Percentiles rank a stretch among this genome's conserved stretches.
Evolutionary conservation across 2,329 filamentous ascomycete genomes (phyloP).

Genomic region (Thielaviopsis musarum): DNA sequence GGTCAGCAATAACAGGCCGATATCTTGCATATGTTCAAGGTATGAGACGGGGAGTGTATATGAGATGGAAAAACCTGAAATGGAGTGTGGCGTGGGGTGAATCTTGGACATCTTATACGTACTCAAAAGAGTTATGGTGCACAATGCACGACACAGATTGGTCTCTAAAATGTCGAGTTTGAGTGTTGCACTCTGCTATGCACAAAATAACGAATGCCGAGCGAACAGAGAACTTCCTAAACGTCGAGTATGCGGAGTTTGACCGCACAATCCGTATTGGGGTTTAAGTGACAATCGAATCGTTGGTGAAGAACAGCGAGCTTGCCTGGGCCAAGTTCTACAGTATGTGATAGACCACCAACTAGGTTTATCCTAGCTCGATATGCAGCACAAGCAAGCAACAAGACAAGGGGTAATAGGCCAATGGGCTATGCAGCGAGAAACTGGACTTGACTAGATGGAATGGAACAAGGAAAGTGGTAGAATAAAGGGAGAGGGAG

Average conservation of each 20-base stretch:
- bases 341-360: slow-evolving; percentile 5
- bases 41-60: too few species aligned
- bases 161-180: too few species aligned
- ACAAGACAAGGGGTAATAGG: slow-evolving; percentile 9
- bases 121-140: too few species aligned
- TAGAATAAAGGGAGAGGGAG: neutral
- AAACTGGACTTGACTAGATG: neutral
- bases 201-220: too few species aligned
- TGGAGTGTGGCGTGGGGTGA: too few species aligned
- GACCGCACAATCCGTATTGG: slow-evolving; percentile 4
- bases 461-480: too few species aligned
- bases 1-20: too few species aligned
- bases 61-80: too few species aligned
- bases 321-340: neutral
- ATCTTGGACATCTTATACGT: too few species aligned
- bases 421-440: slow-evolving; percentile 8
- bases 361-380: slow-evolving; percentile 10
- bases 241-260: slow-evolving; percentile 7
- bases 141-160: too few species aligned
- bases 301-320: slow-evolving; percentile 5
- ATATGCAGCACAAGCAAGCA: slow-evolving; percentile 8
- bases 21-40: too few species aligned
- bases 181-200: too few species aligned
- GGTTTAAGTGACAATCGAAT: slow-evolving; percentile 7
- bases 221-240: neutral